Evolutionary conservation across 2,329 filamentous ascomycete genomes (phyloP), one percentile per base, ranked within the genome.

Genomic region (Thelonectria blattea): DNA sequence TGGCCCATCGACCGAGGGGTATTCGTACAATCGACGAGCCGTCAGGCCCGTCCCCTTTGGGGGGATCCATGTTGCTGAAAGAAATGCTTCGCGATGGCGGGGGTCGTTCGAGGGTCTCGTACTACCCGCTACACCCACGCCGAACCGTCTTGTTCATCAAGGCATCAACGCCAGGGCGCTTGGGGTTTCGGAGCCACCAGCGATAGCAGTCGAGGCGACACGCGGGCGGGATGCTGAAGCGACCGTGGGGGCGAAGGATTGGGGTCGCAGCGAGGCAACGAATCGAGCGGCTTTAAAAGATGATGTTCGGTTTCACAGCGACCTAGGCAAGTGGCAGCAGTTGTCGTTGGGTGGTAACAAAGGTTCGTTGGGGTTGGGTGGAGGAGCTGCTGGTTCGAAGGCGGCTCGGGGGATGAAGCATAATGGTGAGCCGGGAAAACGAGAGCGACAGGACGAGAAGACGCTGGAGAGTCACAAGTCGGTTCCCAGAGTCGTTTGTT

Each of bases 21-120:
- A 37, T 54, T 75, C 87, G 76, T 76, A 91, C 89, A 70, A 93
- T 88, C 65, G 91, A 93, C 60, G 90, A 89, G 79, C 84, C 89
- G 81, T 93, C 91, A 60, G 87, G 87, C 76, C 86, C 89, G 68
- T 91, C 73, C 58, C 70, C 69, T 34, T 75, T 67, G 50, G 64
- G 57, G 48, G 70, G 65, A 43, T 74, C 72, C 74, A 76, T 76
- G 61, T 56, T 68, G 59, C 60, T 58, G 64, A 59, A 63, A 61
- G 45, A 63, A 60, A 63, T 73, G 65, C 53, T 64, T 65, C 66
- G 70, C 64, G 63, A 71, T 67, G 62, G 64, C 62, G 65, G 72
- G 71, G 71, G 68, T 67, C 22, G 22, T 24, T 24, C 67, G 62
- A 70, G 68, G 69, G 71, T 64, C 61, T 30, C 12, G 66, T 57